Evolutionary conservation across 805 yeast genomes (phyloP).

Genomic region (Hanseniaspora thailandica): DNA sequence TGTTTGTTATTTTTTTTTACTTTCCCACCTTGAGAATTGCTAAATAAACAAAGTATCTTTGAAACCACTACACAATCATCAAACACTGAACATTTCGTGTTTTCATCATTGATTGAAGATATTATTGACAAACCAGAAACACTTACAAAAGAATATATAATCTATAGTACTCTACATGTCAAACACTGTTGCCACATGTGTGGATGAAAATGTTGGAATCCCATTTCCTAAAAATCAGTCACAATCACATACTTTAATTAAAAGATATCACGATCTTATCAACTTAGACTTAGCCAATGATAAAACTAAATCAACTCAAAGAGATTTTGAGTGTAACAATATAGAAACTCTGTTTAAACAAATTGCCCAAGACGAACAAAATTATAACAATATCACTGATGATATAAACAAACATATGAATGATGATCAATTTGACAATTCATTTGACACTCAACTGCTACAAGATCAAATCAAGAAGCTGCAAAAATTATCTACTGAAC

Average conservation of each 20-base stretch:
- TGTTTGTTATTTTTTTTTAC: too few relatives aligned
- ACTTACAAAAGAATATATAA: too few relatives aligned
- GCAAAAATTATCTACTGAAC: constrained; percentile 52
- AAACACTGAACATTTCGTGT: too few relatives aligned
- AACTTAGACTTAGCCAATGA: background rate
- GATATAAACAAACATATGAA: constrained; percentile 23
- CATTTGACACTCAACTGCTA: constrained; percentile 33
- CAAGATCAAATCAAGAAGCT: constrained; percentile 51
- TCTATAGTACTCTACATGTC: background rate
- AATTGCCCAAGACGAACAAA: constrained; percentile 34
- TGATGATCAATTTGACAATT: constrained; percentile 28
- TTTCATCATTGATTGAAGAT: too few relatives aligned
- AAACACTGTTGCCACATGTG: background rate
- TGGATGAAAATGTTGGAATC: background rate
- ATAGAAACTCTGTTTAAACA: constrained; percentile 33
- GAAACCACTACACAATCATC: too few relatives aligned
- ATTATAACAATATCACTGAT: constrained; percentile 25
- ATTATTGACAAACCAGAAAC: background rate
- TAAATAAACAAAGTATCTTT: too few relatives aligned
- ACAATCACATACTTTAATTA: background rate
- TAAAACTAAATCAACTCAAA: background rate
- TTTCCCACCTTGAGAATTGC: too few relatives aligned
- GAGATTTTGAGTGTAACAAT: constrained; percentile 31
- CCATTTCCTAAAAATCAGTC: constrained; percentile 13
- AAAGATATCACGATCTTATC: constrained; percentile 12